Base-by-base conservation (phyloP, 176 grass and related monocot genomes). In the Aegilops longissima region DNA sequence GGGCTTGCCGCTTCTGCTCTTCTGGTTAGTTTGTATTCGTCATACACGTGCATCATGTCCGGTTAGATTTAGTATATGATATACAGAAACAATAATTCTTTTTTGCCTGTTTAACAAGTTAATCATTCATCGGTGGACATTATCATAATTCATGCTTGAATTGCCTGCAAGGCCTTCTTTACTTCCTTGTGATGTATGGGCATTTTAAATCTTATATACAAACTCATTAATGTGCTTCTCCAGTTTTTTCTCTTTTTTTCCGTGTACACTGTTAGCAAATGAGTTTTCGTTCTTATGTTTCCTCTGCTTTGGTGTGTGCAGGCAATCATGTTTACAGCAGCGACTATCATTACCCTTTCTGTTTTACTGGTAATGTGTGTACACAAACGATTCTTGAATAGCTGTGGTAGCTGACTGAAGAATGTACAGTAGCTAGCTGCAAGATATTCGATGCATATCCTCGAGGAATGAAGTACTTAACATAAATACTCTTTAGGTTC, bases 1-100 rank as follows among this genome's bases (percentile, higher is more conserved):
- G 97, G 97, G n/a, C 92, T 99, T 61, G 79, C 89, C 74, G 97
- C 97, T 88, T 88, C 87, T 81, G 71, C 94, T 61, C 64, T 96
- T 86, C 71, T 93, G 89, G 97, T 99, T 82, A 94, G 88, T 95
- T 20, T 88, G 34, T 62, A 7, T 30, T 63, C 66, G 12, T 29
- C 49, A 30, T 4, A 73, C 73, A 51, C 27, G 24, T 70, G 49
- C 31, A 77, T 61, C 40, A 18, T 47, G 12, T 56, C 10, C 8
- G 16, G 66, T 66, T 76, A 17, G 25, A 49, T 85, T 49, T 63
- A 47, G 24, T 73, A 42, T 61, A 44, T 44, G 17, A 63, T n/a
- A 39, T 82, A 27, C 25, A 4, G 2, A 66, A 66, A 3, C 8
- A 17, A 73, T 73, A 73, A 21, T 63, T 3, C 9, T 64, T 24